phyloP scores from a whole-genome alignment of 2,329 filamentous ascomycete species.

The Rugonectria rugulosa region DNA sequence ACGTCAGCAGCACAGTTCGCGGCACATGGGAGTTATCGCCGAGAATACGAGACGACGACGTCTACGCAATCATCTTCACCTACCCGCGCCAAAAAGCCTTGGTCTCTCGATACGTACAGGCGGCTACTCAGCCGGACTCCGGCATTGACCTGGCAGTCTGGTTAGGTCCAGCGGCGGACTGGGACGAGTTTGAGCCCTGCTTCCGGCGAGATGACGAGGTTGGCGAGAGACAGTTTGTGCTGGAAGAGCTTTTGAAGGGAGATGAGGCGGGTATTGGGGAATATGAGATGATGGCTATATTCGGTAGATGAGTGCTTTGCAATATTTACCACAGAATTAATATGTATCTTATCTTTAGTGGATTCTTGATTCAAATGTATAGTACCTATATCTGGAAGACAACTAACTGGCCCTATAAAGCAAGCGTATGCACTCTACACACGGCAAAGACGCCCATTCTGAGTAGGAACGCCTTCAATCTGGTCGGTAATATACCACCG shows the following conservation, averaged over 20 bases:
- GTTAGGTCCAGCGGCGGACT: constrained; percentile 38
- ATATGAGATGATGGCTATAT: constrained; percentile 34
- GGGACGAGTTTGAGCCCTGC: constrained; percentile 34
- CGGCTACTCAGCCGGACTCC: constrained; percentile 6
- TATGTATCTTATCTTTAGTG: neutral
- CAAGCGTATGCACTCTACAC: constrained; percentile 3
- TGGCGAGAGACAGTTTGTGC: constrained; percentile 6
- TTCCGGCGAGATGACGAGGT: constrained; percentile 11
- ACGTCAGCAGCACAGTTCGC: constrained; percentile 37
- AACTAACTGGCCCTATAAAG: too few relatives aligned
- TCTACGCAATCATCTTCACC: constrained; percentile 41
- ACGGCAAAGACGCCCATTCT: constrained; percentile 33
- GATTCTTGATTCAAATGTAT: neutral
- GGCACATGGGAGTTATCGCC: constrained; percentile 43
- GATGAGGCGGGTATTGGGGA: constrained; percentile 28
- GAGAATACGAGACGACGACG: constrained; percentile 33
- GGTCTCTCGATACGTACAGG: constrained; percentile 38
- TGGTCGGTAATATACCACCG: constrained; percentile 31
- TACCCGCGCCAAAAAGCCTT: constrained; percentile 44
- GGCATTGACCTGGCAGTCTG: constrained; percentile 29
- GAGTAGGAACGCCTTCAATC: constrained; percentile 30
- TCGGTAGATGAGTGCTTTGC: constrained; percentile 7
- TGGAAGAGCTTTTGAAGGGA: constrained; percentile 21
- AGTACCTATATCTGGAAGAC: too few relatives aligned
- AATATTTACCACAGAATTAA: neutral